Percentiles rank a stretch among this genome's conserved stretches.
phyloP scores from a whole-genome alignment of 805 yeast species.

The Candida caryicola region DNA sequence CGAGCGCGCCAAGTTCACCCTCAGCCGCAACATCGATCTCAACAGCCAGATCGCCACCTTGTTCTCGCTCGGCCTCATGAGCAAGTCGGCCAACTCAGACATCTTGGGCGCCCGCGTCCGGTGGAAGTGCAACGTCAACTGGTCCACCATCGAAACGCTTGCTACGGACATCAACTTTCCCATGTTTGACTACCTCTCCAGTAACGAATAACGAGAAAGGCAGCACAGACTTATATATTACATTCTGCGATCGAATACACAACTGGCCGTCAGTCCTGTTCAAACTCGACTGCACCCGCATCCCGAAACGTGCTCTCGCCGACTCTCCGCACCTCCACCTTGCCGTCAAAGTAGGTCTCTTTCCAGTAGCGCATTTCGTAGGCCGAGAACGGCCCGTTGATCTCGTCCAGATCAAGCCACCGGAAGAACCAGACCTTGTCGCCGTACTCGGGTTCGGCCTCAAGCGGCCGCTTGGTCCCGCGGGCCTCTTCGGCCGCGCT shows the following conservation, averaged over 20 bases:
- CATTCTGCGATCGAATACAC: not conserved
- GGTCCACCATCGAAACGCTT: slow-evolving; percentile 58
- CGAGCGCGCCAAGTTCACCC: slow-evolving; percentile 35
- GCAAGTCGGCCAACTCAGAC: slow-evolving; percentile 46
- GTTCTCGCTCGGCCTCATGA: slow-evolving; percentile 49
- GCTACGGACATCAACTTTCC: slow-evolving; percentile 66
- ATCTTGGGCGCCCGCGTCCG: slow-evolving; percentile 63
- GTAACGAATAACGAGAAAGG: slow-evolving; percentile 23
- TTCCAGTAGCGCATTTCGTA: slow-evolving; percentile 59
- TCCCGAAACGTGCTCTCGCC: slow-evolving; percentile 23
- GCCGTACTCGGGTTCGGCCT: slow-evolving; percentile 19
- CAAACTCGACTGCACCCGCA: slow-evolving; percentile 23
- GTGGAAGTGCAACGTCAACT: slow-evolving; percentile 77
- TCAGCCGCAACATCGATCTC: slow-evolving; percentile 46
- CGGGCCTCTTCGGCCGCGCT: not conserved
- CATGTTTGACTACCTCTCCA: slow-evolving; percentile 53
- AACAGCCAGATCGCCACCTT: slow-evolving; percentile 59
- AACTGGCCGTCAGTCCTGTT: not conserved
- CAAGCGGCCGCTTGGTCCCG: slow-evolving; percentile 20
- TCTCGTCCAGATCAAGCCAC: slow-evolving; percentile 41
- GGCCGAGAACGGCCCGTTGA: slow-evolving; percentile 50
- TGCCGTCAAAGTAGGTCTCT: slow-evolving; percentile 44
- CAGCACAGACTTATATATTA: not conserved
- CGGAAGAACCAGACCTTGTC: slow-evolving; percentile 47
- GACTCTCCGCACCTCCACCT: slow-evolving; percentile 40